phyloP scores from a whole-genome alignment of 495 filamentous ascomycete genomes.

The Talaromyces borbonicus region DNA sequence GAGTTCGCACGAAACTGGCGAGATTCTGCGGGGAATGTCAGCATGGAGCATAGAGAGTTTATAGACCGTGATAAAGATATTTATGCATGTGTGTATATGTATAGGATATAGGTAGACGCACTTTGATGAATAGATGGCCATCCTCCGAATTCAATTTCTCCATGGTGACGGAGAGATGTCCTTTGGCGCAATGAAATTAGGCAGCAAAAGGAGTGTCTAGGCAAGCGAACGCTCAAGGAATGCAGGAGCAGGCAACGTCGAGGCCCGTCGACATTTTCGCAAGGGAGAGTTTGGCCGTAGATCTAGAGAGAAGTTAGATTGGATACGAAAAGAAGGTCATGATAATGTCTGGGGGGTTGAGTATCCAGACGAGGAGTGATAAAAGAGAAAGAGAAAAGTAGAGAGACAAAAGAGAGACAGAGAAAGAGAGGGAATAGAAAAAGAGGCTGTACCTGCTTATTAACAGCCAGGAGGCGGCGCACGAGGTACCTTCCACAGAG shows the following conservation, averaged over 20 bases:
- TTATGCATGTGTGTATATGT: no score
- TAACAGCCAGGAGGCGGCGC: background rate
- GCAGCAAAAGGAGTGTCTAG: constrained; percentile 23
- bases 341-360: background rate
- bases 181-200: constrained; percentile 18
- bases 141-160: constrained; percentile 60
- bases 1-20: constrained; percentile 88
- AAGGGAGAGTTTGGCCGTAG: constrained; percentile 8
- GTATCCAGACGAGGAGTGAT: background rate
- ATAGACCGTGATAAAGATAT: no score
- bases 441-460: constrained; percentile 5
- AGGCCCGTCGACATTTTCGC: constrained; percentile 32
- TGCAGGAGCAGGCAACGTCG: constrained; percentile 15
- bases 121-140: constrained; percentile 84
- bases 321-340: constrained; percentile 5
- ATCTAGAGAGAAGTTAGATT: background rate
- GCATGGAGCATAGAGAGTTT: constrained; percentile 3
- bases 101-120: constrained; percentile 23
- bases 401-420: background rate
- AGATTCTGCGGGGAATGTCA: constrained; percentile 54
- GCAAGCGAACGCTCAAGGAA: constrained; percentile 31
- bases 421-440: background rate
- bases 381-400: background rate
- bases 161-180: constrained; percentile 26
- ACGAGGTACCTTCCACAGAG: background rate